Evolutionary conservation across 2,329 filamentous ascomycete species (phyloP).

Genomic region (Chaetomiaceae sp.): DNA sequence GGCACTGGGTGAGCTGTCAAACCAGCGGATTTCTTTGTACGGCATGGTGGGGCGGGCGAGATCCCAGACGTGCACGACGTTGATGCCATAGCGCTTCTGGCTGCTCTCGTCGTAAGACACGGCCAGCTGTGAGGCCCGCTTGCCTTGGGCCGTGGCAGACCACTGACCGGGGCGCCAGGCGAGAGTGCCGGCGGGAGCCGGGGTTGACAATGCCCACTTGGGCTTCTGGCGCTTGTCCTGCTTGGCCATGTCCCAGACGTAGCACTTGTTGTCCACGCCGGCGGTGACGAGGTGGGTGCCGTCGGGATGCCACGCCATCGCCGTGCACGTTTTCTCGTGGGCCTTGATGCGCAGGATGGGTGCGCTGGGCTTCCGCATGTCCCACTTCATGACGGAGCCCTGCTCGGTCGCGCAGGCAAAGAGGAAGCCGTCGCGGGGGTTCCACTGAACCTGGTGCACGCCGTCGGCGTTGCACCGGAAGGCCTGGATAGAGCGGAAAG

Average conservation of each 20-base stretch:
- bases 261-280: constrained; percentile 54
- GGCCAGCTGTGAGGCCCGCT: constrained; percentile 55
- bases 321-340: constrained; percentile 53
- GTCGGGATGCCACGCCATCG: constrained; percentile 62
- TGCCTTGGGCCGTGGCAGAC: constrained; percentile 57
- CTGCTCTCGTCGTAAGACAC: constrained; percentile 55
- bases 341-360: constrained; percentile 55
- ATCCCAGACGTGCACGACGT: constrained; percentile 61
- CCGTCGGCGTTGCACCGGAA: constrained; percentile 49
- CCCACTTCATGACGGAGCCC: constrained; percentile 58
- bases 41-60: constrained; percentile 61
- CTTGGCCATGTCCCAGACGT: constrained; percentile 59
- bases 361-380: constrained; percentile 48
- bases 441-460: constrained; percentile 60
- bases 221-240: constrained; percentile 59
- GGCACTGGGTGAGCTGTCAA: constrained; percentile 50
- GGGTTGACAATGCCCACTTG: constrained; percentile 55
- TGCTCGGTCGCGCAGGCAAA: constrained; percentile 61
- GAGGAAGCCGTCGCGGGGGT: constrained; percentile 52
- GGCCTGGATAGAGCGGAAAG: constrained; percentile 42
- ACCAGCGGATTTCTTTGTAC: constrained; percentile 59
- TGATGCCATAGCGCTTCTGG: constrained; percentile 48
- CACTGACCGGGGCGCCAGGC: constrained; percentile 60
- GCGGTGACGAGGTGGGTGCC: constrained; percentile 60
- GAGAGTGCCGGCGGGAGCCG: constrained; percentile 52